phyloP scores from a whole-genome alignment of 1,284 basidiomycete genomes.

The Fomitopsis pinicola region DNA sequence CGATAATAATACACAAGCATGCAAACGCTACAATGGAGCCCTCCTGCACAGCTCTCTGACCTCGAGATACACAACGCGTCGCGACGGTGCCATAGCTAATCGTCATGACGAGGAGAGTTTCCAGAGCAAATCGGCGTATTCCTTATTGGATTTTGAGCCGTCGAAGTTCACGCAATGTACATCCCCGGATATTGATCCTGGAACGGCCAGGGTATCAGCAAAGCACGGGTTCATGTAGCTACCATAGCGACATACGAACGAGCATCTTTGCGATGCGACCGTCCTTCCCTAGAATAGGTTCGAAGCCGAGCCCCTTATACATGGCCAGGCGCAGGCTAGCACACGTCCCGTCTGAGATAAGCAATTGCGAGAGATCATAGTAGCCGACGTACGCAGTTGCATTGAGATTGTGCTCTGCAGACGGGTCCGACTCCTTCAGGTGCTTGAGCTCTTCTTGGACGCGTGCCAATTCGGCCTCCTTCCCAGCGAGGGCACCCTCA shows the following conservation, averaged over 20 bases:
- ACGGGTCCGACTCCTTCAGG: conserved; percentile 67
- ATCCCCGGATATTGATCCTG: conserved; percentile 61
- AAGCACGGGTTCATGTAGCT: not conserved
- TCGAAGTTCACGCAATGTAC: conserved; percentile 41
- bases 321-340: conserved; percentile 59
- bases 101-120: conserved; percentile 45
- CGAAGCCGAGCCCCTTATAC: conserved; percentile 67
- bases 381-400: conserved; percentile 55
- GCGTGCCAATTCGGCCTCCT: conserved; percentile 62
- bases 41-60: not conserved
- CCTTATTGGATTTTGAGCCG: conserved; percentile 24
- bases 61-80: too few relatives aligned
- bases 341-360: not conserved
- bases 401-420: conserved; percentile 66
- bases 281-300: conserved; percentile 52
- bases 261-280: conserved; percentile 56
- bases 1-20: not conserved
- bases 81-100: not conserved
- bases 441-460: conserved; percentile 57
- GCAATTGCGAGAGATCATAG: not conserved
- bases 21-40: not conserved
- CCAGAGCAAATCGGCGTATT: conserved; percentile 48
- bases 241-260: conserved; percentile 47
- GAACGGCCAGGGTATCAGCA: not conserved
- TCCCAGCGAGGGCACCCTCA: conserved; percentile 58